Base-by-base conservation (phyloP, 805 yeast genomes). In the Lachancea sp. region DNA sequence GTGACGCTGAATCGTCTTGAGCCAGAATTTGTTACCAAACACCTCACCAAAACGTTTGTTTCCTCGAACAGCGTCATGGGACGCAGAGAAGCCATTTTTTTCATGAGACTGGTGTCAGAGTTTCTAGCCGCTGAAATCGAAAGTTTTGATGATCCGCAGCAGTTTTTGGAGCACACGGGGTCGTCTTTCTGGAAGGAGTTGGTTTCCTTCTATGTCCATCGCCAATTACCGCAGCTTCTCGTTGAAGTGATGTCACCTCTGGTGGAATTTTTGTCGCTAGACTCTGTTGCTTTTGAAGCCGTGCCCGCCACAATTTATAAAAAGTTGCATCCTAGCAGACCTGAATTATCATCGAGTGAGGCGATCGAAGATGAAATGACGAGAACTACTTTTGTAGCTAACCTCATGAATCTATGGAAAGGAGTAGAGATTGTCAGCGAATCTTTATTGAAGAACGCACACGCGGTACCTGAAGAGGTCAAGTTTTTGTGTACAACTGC, bases 301-400 rank as follows among this genome's bases (percentile, higher is more conserved):
- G 86, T 89, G 60, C 98, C 98, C 2, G 60, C 76, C 2, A 64
- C 66, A 13, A 81, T 85, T 22, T 76, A 76, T 57, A 55, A 60
- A 25, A 56, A 53, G 2, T 49, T 80, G n/a, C 66, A 55, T 62
- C 69, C 59, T 65, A 40, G 57, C 33, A 61, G 71, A 46, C 56
- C 68, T 2, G 62, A 70, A 17, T 58, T 73, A 3, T 59, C 79
- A 3, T 81, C 85, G 0, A 82, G 78, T 44, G 71, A 68, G 32
- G 95, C 98, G 1, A 86, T 91, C 49, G 83, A 82, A 51, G 90
- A 86, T 52, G 75, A 80, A 1, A 80, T 75, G n/a, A 88, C 91
- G 0, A 75, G 93, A 29, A 64, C 67, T 0, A 71, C 73, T 36
- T 93, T 87, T 60, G 81, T 93, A 29, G 64, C 71, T 30, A 90